A percentile compares a stretch with the other conserved stretches of the same genome.
phyloP scores from a whole-genome alignment of 2,329 filamentous ascomycete species.

The Gyromitra esculenta region DNA sequence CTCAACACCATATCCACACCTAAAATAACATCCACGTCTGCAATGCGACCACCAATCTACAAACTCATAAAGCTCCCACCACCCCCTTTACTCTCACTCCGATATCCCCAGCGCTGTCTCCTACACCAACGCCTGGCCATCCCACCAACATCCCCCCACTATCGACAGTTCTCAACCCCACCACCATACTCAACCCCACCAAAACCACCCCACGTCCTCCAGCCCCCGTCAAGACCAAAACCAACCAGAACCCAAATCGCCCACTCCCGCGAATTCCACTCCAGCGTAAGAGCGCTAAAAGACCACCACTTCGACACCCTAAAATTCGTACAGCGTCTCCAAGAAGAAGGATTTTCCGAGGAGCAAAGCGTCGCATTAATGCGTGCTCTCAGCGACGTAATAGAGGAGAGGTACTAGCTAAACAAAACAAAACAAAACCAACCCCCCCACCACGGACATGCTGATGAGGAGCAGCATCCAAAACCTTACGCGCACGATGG shows the following conservation, averaged over 20 bases:
- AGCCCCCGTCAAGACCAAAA: neutral
- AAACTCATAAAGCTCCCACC: slow-evolving; percentile 17
- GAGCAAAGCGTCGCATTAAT: slow-evolving; percentile 98
- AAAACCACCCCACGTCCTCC: neutral
- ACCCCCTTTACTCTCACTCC: neutral
- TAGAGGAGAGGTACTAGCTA: slow-evolving; percentile 80
- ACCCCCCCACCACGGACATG: neutral
- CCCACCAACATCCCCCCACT: neutral
- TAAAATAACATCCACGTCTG: neutral
- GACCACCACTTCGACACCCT: slow-evolving; percentile 99
- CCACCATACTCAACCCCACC: neutral
- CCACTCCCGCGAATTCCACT: slow-evolving; percentile 29
- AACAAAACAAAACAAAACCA: too few species aligned
- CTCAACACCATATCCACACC: neutral
- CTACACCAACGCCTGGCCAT: neutral
- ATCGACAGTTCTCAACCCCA: slow-evolving; percentile 11
- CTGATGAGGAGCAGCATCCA: slow-evolving; percentile 73
- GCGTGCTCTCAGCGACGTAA: slow-evolving; percentile 94
- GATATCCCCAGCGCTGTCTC: neutral
- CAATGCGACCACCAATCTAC: slow-evolving; percentile 31
- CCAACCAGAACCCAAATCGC: neutral
- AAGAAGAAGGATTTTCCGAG: slow-evolving; percentile 93
- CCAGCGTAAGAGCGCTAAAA: neutral
- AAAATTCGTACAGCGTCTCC: slow-evolving; percentile 91
- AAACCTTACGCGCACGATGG: slow-evolving; percentile 97